phyloP scores from a whole-genome alignment of 148 eudicot genomes.

The Rheum nobile region DNA sequence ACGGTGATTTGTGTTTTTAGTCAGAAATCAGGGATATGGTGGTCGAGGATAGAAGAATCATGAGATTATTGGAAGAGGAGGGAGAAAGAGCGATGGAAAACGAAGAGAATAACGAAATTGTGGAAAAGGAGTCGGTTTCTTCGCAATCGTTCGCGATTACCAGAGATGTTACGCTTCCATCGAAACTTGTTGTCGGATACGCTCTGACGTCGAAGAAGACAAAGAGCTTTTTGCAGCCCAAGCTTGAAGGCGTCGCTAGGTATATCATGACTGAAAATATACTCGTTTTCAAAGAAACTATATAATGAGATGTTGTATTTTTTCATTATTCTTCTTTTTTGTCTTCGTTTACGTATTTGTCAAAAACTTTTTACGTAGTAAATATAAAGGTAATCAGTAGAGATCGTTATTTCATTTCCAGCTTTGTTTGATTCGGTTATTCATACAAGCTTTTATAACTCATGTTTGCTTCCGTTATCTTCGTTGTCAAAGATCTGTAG shows the following conservation, averaged over 20 bases:
- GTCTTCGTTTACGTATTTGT: background rate
- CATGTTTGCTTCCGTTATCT: background rate
- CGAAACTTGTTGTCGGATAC: conserved; percentile 54
- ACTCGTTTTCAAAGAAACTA: background rate
- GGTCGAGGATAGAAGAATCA: conserved; percentile 28
- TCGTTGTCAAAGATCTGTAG: background rate
- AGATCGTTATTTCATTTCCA: background rate
- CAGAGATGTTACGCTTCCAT: conserved; percentile 23
- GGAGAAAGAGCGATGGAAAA: conserved; percentile 6
- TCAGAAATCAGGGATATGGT: conserved; percentile 20
- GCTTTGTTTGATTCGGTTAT: background rate
- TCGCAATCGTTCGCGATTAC: conserved; percentile 9
- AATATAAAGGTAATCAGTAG: background rate
- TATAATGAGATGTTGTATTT: background rate
- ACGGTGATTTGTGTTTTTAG: background rate
- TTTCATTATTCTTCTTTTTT: background rate
- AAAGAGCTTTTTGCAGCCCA: conserved; percentile 68
- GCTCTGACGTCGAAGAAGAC: conserved; percentile 63
- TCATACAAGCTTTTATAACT: too few relatives aligned
- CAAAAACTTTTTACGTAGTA: background rate
- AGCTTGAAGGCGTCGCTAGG: conserved; percentile 47
- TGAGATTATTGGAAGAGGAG: conserved; percentile 13
- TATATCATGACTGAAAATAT: conserved; percentile 12
- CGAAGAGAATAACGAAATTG: conserved; percentile 2
- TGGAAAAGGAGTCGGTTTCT: conserved; percentile 15